Evolutionary conservation across 495 filamentous ascomycete genomes (phyloP), one percentile per base, ranked within the genome.

Genomic region (Penicillium macrosclerotiorum): DNA sequence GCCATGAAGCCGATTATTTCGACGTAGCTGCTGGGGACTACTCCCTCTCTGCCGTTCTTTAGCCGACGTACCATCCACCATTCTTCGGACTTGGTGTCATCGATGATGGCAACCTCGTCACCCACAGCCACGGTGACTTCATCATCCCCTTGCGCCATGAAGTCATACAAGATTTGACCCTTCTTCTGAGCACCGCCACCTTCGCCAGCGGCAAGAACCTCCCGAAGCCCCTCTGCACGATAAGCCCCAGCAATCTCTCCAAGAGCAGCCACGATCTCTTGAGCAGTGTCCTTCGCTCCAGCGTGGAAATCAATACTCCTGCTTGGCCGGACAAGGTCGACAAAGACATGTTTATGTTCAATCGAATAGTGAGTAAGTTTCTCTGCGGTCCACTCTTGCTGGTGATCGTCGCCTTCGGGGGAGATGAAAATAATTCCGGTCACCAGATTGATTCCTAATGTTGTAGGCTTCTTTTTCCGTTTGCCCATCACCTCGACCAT

Each of bases 301-400:
- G 93, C 94, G 64, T 99, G 93, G 49, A 99, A 91, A 65, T 99
- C 93, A 37, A 95, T 69, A 57, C 90, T 96, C 68, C 88, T 95
- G 60, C 86, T 94, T 7, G 93, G 93, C 25, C 85, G 73, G 30
- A 96, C 83, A 25, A 97, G 75, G 61, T 97, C 93, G 49, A 99
- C 71, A 59, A 99, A 99, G 12, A 99, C 87, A 65, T 97, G 93
- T 62, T 99, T 99, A 12, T 91, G 92, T 73, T 99, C 93, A 34
- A 94, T 88, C 8, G 89, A 95, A 69, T 99, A 97, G 64, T 95
- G 86, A 12, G 83, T 88, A 64, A 99, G 82, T 62, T 89, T 92
- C 24, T 96, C 89, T 0, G 90, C 90, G 0, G 83, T 84, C 93
- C 93, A 99, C 62, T 95, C 92, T 57, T 94, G 83, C 48, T 85